Base-by-base conservation (phyloP, 106 monocot genomes). In the Acorus calamus region DNA sequence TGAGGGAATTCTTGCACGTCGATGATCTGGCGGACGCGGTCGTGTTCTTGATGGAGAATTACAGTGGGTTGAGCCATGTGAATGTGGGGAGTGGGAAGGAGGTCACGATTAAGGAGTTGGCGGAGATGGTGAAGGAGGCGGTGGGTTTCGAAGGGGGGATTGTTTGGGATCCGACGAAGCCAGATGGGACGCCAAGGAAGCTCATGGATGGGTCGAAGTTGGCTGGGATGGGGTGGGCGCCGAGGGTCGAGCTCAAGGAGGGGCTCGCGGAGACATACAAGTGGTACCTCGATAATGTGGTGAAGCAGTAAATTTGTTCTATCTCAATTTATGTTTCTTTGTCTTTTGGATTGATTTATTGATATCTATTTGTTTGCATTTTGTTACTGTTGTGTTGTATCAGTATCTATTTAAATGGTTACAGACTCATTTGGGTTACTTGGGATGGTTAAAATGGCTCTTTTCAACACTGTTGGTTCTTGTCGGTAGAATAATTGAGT, bases 21-120 rank as follows among this genome's bases (percentile, higher is more conserved):
- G 87, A 91, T 47, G 96, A 98, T 60, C 66, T 98, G 11, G 96
- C 96, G 0, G 91, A 98, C 48, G 91, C 74, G 2, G 69, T 91
- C 42, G 63, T 98, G 52, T 98, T 98, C 76, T 69, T 98, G 55
- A 78, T 98, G 91, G 91, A 85, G 2, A 64, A 60, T 41, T 98
- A 98, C 70, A 76, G 78, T 0, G 91, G 87, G 14, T 11, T 83
- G 56, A 83, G 84, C 69, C 96, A 98, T 62, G 81, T 98, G 7
- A 98, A 98, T 68, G 85, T 91, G 49, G 96, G 96, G 50, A 91
- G 90, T 48, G 90, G 84, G 75, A 79, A 71, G 58, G 96, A 96
- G 72, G 80, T 96, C 62, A 87, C 66, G 48, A 96, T 96, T 6
- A 90, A 85, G 69, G 90, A 96, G 72, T 61, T 96, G 8, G 96